These are phyloP conservation scores for Vitis hybrid DNA, from an alignment of 177 flowering plant species.

Conservation along the genomic window DNA sequence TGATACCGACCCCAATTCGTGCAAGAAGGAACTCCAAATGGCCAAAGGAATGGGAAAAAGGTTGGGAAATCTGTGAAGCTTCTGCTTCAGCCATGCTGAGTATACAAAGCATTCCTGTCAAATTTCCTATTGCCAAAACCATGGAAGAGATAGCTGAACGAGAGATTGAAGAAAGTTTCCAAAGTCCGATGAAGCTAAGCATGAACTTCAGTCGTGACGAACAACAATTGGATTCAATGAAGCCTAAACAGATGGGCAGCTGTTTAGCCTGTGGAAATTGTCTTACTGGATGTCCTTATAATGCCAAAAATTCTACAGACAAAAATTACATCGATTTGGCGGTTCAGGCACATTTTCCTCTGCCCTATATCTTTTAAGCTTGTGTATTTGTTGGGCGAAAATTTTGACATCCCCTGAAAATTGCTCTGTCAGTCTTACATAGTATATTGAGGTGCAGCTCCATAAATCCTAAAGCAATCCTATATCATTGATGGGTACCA, in stretches of 20 bases:
- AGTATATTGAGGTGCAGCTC: too few species aligned
- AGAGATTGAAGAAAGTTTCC: slow-evolving; percentile 34
- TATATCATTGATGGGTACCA: too few species aligned
- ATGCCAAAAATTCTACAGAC: slow-evolving; percentile 61
- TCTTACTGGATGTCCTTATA: slow-evolving; percentile 63
- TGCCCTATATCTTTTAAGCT: background rate
- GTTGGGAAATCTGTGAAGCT: slow-evolving; percentile 53
- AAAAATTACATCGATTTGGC: slow-evolving; percentile 54
- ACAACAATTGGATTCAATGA: slow-evolving; percentile 7
- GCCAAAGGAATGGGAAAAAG: slow-evolving; percentile 61
- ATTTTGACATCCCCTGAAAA: too few species aligned
- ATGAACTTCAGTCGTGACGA: slow-evolving; percentile 41
- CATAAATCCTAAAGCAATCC: too few species aligned
- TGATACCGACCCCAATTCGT: slow-evolving; percentile 49
- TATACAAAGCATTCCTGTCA: slow-evolving; percentile 38
- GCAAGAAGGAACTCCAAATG: slow-evolving; percentile 46
- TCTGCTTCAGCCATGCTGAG: slow-evolving; percentile 48
- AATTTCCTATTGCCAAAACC: slow-evolving; percentile 38
- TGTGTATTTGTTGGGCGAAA: too few species aligned
- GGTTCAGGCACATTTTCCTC: slow-evolving; percentile 31
- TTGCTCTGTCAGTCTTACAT: too few species aligned
- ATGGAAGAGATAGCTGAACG: slow-evolving; percentile 35
- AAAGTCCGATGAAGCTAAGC: slow-evolving; percentile 36
- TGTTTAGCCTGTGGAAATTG: slow-evolving; percentile 72
- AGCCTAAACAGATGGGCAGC: slow-evolving; percentile 21